Evolutionary conservation across 2,329 filamentous ascomycete species (phyloP), one percentile per base, ranked within the genome.

Genomic region (Nigrospora osmanthi): DNA sequence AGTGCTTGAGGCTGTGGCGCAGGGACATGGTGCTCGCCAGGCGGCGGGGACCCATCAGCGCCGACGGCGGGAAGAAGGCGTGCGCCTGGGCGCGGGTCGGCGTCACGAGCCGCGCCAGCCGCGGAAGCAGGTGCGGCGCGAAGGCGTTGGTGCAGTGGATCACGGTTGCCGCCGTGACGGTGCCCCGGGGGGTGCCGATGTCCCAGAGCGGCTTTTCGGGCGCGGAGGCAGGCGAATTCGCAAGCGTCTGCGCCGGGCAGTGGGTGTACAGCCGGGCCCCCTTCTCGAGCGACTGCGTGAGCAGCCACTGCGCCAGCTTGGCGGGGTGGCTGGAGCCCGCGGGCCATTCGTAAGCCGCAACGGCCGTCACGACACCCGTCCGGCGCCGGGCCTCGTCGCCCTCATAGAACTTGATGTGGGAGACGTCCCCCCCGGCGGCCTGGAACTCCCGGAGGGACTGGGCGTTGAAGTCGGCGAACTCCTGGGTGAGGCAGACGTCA

Each of bases 271-370:
- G 23, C 23, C 23, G 23, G 23, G 58, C 64, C 7, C 71, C 71
- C 35, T 59, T 59, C 1, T 54, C 53, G 6, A 72, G 59, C 13
- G 58, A 59, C 14, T 58, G 53, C 12, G 51, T 53, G 16, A 75
- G 55, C 12, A 75, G 59, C 59, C 69, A 74, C n/a, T 74, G 71
- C 1, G 67, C 65, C 16, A 75, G 53, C 50, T 73, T 74, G 6
- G 70, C 70, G 3, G 71, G 71, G 52, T 74, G 71, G 32, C 61
- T 68, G 3, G 69, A 72, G 3, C 67, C 71, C 13, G 70, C 71
- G 4, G 70, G 67, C 71, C 71, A 75, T 49, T 73, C 70, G 47
- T 74, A 75, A 9, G 71, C 71, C n/a, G 66, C 62, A 11, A 71
- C 44, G 0, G 66, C 65, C 2, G 54, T 55, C 4, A 53, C 41